Conservation (phyloP, 495 filamentous ascomycete genomes). For the Paragyromitra xinjiangensis region DNA sequence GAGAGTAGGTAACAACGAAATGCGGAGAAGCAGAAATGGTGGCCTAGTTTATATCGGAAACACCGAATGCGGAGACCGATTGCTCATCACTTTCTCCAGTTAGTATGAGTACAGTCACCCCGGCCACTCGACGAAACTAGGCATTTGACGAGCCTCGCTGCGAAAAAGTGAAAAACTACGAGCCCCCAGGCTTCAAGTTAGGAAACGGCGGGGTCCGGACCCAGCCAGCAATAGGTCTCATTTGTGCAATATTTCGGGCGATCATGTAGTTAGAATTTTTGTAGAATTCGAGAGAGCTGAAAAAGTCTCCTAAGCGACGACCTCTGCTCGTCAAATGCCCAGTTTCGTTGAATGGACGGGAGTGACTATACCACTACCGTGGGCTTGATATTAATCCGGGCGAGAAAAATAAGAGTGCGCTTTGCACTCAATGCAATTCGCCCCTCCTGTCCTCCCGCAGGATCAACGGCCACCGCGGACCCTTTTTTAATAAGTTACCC, state of each 20-base stretch:
- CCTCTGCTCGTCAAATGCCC: too few species aligned
- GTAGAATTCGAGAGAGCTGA: too few species aligned
- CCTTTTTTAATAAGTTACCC: neutral
- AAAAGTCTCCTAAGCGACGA: too few species aligned
- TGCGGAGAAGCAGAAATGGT: constrained; percentile 6
- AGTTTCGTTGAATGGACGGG: too few species aligned
- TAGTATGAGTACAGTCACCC: neutral
- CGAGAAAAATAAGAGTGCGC: neutral
- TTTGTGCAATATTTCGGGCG: too few species aligned
- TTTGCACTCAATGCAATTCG: neutral
- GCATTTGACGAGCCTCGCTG: too few species aligned
- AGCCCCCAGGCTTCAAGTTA: too few species aligned
- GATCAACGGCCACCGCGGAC: neutral
- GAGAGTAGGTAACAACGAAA: neutral
- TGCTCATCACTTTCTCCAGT: neutral
- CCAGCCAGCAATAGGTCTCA: too few species aligned
- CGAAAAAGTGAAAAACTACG: too few species aligned
- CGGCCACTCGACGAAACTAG: too few species aligned
- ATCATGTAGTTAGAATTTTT: too few species aligned
- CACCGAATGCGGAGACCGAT: neutral
- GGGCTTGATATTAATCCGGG: neutral
- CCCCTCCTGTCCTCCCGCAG: neutral
- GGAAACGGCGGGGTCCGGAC: too few species aligned
- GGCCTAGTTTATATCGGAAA: neutral
- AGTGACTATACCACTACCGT: neutral